Percentiles rank a stretch among this genome's conserved stretches.
phyloP scores from a whole-genome alignment of 1,284 basidiomycete genomes.

The Cryptococcus neoformans region DNA sequence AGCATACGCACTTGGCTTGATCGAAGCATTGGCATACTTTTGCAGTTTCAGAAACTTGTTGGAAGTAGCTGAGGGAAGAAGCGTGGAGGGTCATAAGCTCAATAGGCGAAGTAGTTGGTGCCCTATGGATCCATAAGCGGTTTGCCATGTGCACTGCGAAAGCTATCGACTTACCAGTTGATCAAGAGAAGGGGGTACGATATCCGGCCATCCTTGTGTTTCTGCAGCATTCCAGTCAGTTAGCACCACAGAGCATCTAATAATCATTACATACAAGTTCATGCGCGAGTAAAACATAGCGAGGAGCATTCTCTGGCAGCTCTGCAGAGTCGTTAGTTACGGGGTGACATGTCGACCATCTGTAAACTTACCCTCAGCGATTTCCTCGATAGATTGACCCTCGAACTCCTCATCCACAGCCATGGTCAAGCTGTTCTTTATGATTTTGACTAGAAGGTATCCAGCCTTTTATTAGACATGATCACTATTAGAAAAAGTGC shows the following conservation, averaged over 20 bases:
- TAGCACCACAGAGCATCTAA: background rate
- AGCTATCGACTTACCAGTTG: conserved; percentile 61
- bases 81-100: conserved; percentile 77
- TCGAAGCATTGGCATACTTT: conserved; percentile 32
- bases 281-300: conserved; percentile 82
- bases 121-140: conserved; percentile 20
- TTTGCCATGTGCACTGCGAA: background rate
- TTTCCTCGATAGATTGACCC: conserved; percentile 70
- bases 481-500: background rate
- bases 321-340: conserved; percentile 54
- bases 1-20: background rate
- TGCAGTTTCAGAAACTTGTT: conserved; percentile 55
- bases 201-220: conserved; percentile 76
- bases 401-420: conserved; percentile 77
- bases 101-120: conserved; percentile 68
- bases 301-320: conserved; percentile 82
- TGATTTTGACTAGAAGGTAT: conserved; percentile 65
- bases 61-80: conserved; percentile 74
- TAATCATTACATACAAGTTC: conserved; percentile 55
- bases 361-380: conserved; percentile 65
- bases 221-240: conserved; percentile 26
- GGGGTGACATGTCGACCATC: background rate
- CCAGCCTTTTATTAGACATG: background rate
- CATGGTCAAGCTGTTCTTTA: conserved; percentile 73
- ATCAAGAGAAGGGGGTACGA: conserved; percentile 80